A percentile compares a stretch with the other conserved stretches of the same genome.
phyloP scores from a whole-genome alignment of 768 basidiomycete genomes.

The Crassisporium funariophilum region DNA sequence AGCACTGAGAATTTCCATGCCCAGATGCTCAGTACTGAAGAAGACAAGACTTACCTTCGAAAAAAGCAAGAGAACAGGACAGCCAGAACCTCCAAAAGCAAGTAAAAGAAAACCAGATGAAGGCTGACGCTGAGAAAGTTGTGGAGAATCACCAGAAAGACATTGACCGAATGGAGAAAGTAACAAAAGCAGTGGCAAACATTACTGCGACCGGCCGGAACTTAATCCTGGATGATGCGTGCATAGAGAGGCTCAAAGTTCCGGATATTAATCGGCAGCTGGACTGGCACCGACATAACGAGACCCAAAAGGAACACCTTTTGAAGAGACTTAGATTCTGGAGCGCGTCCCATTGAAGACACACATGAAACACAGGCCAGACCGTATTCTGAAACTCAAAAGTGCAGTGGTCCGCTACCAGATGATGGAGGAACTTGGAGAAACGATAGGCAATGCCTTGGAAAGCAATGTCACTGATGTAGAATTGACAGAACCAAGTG shows the following conservation, averaged over 20 bases:
- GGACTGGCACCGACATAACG: slow-evolving; percentile 6
- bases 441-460: too few relatives aligned
- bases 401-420: not conserved
- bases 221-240: slow-evolving; percentile 4
- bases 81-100: not conserved
- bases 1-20: slow-evolving; percentile 8
- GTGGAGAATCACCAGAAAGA: slow-evolving; percentile 11
- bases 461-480: too few relatives aligned
- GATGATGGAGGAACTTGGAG: too few relatives aligned
- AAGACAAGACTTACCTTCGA: slow-evolving; percentile 8
- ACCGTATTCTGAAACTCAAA: not conserved
- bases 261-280: slow-evolving; percentile 2
- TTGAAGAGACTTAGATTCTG: too few relatives aligned
- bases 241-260: not conserved
- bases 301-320: not conserved
- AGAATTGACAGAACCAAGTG: too few relatives aligned
- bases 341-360: not conserved
- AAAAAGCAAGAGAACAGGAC: slow-evolving; percentile 7
- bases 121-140: slow-evolving; percentile 9
- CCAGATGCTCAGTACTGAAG: slow-evolving; percentile 3
- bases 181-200: not conserved
- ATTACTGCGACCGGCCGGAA: slow-evolving; percentile 4
- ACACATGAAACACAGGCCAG: not conserved
- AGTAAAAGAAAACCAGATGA: slow-evolving; percentile 9
- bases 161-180: not conserved